phyloP scores from a whole-genome alignment of 805 yeast genomes.

The Cyberlindnera mississippiensis region DNA sequence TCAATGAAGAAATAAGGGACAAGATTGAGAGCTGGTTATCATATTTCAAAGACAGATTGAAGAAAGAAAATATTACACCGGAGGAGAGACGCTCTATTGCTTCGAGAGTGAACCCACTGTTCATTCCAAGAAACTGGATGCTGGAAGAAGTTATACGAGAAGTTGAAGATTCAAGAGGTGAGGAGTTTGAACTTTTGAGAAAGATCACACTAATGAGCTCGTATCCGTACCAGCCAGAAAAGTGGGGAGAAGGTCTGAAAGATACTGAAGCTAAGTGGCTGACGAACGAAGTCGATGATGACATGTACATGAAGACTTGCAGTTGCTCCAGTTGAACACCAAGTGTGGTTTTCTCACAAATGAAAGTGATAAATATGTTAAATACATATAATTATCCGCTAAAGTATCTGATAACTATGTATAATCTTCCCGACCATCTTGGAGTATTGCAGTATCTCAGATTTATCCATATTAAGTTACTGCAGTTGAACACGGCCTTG shows the following conservation, averaged over 20 bases:
- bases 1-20: constrained; percentile 38
- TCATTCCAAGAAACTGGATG: constrained; percentile 82
- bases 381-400: too few species aligned
- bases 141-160: constrained; percentile 73
- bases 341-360: too few species aligned
- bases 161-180: constrained; percentile 46
- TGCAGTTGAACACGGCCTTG: too few species aligned
- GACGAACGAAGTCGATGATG: constrained; percentile 46
- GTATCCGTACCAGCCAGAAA: constrained; percentile 62
- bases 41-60: constrained; percentile 41
- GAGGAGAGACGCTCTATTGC: constrained; percentile 44
- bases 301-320: constrained; percentile 63
- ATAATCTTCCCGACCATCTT: too few species aligned
- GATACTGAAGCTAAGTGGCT: constrained; percentile 57
- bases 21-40: constrained; percentile 50
- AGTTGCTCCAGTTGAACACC: constrained; percentile 53
- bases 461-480: too few species aligned
- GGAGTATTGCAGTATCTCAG: too few species aligned
- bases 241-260: constrained; percentile 65
- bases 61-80: constrained; percentile 32
- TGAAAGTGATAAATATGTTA: too few species aligned
- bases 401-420: too few species aligned
- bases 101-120: constrained; percentile 60
- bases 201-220: constrained; percentile 69
- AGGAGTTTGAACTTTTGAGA: constrained; percentile 47